These are phyloP conservation scores for Phaeosphaeria sp. DNA, from an alignment of 2,329 filamentous ascomycete genomes.

Conservation along the genomic window DNA sequence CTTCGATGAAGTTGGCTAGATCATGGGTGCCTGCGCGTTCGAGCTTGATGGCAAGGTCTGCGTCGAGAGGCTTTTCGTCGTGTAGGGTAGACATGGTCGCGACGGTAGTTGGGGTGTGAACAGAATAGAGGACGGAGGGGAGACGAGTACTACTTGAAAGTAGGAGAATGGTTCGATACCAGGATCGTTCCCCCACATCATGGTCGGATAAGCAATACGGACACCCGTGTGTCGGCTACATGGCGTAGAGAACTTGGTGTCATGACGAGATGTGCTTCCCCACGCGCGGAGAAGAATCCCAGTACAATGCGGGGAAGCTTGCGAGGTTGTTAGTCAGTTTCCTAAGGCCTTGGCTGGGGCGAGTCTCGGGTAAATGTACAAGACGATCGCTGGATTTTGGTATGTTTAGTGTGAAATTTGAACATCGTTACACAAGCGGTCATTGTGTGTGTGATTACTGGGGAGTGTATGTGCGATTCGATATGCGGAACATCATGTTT, in stretches of 20 bases:
- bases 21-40: background rate
- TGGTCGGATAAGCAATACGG: background rate
- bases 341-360: background rate
- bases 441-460: background rate
- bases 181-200: background rate
- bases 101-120: background rate
- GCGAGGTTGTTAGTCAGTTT: background rate
- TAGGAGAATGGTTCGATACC: background rate
- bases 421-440: background rate
- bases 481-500: too few relatives aligned
- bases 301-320: background rate
- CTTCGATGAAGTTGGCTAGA: background rate
- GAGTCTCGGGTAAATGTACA: background rate
- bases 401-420: background rate
- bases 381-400: background rate
- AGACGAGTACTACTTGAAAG: background rate
- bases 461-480: too few relatives aligned
- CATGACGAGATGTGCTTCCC: slow-evolving; percentile 1
- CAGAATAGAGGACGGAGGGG: background rate
- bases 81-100: background rate
- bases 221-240: background rate
- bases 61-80: background rate
- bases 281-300: background rate
- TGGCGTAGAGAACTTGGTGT: background rate
- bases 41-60: background rate